Conservation (phyloP, 352 stramenopile genomes). For the Aphanomyces cochlioides region DNA sequence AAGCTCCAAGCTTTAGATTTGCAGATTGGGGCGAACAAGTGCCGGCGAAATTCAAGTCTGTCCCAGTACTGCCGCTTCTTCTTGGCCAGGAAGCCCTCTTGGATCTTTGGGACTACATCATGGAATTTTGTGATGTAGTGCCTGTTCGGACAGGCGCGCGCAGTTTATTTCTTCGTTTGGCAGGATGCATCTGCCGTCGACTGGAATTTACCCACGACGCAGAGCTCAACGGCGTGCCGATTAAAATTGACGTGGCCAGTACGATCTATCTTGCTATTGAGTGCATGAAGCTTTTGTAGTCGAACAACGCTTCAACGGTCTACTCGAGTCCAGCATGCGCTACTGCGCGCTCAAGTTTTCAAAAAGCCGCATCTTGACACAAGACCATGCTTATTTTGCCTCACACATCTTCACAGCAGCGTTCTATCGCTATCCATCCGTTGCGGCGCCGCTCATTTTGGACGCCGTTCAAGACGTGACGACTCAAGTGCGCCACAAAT, state of each 20-base stretch:
- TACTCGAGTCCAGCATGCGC: constrained; percentile 55
- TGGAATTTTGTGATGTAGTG: constrained; percentile 79
- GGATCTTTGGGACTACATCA: constrained; percentile 73
- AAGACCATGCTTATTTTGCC: constrained; percentile 71
- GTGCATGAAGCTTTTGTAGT: constrained; percentile 36
- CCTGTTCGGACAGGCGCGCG: constrained; percentile 66
- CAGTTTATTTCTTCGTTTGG: constrained; percentile 63
- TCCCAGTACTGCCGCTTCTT: constrained; percentile 48
- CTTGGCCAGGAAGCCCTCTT: constrained; percentile 67
- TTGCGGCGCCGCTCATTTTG: constrained; percentile 43
- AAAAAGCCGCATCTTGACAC: constrained; percentile 57
- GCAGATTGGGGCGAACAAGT: constrained; percentile 49
- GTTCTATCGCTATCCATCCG: constrained; percentile 65
- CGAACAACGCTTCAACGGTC: constrained; percentile 51
- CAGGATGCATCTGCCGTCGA: constrained; percentile 66
- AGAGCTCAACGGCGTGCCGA: constrained; percentile 48
- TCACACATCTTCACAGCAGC: constrained; percentile 63
- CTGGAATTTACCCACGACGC: constrained; percentile 75
- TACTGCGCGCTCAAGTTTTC: constrained; percentile 61
- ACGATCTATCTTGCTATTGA: neutral
- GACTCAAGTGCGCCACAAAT: constrained; percentile 44
- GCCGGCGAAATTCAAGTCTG: neutral
- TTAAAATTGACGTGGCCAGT: constrained; percentile 49
- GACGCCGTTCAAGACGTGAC: constrained; percentile 55
- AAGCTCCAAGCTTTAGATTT: constrained; percentile 73